phyloP scores from a whole-genome alignment of 805 yeast genomes.

The Kodamaea laetipori region DNA sequence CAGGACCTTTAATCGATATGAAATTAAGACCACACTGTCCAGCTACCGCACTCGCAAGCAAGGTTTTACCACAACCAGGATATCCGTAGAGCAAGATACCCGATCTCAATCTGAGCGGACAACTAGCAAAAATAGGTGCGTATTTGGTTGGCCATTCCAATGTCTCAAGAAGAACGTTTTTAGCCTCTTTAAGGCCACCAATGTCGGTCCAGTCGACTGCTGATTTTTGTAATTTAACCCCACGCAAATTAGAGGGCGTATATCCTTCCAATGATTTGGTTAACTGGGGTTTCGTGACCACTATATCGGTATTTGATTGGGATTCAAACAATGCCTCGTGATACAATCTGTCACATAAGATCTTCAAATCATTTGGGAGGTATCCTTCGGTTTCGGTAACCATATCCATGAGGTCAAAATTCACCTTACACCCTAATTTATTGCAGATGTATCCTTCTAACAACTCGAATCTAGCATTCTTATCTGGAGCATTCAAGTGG shows the following conservation, averaged over 20 bases:
- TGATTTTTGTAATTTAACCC: slow-evolving; percentile 82
- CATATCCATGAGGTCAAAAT: slow-evolving; percentile 45
- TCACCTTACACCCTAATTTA: slow-evolving; percentile 34
- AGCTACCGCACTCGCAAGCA: slow-evolving; percentile 90
- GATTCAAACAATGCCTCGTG: slow-evolving; percentile 46
- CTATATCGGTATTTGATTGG: background rate
- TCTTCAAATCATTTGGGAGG: slow-evolving; percentile 77
- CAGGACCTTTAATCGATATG: slow-evolving; percentile 94
- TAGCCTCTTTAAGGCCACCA: slow-evolving; percentile 83
- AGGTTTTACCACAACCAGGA: slow-evolving; percentile 97
- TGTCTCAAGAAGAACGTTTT: slow-evolving; percentile 76
- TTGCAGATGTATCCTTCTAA: slow-evolving; percentile 41
- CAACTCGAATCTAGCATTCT: slow-evolving; percentile 54
- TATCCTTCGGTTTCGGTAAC: slow-evolving; percentile 83
- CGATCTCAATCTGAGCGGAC: slow-evolving; percentile 84
- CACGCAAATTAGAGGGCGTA: slow-evolving; percentile 80
- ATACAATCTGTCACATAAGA: slow-evolving; percentile 67
- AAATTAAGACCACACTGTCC: slow-evolving; percentile 92
- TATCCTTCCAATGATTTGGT: slow-evolving; percentile 63
- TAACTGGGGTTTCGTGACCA: slow-evolving; percentile 42
- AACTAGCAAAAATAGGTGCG: slow-evolving; percentile 88
- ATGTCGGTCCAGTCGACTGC: slow-evolving; percentile 80
- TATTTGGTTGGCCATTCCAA: slow-evolving; percentile 97
- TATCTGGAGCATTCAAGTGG: slow-evolving; percentile 68
- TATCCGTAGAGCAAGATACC: slow-evolving; percentile 91